Conservation (phyloP, 495 filamentous ascomycete species). For the Terfezia claveryi region DNA sequence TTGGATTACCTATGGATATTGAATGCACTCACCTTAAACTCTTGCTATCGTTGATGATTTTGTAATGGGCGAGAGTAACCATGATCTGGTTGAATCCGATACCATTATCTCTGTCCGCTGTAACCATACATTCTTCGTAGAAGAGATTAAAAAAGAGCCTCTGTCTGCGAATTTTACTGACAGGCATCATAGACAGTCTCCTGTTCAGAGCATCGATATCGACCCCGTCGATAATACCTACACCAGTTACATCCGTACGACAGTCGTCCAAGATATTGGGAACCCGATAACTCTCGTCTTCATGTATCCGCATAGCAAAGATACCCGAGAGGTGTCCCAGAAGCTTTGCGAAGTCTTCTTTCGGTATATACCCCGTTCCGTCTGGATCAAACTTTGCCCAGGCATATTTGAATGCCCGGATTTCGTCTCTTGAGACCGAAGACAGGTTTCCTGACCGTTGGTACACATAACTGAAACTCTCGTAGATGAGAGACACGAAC, state of each 20-base stretch:
- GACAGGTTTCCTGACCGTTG: constrained; percentile 76
- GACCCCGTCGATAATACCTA: constrained; percentile 43
- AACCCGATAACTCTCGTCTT: constrained; percentile 59
- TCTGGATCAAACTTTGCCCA: constrained; percentile 89
- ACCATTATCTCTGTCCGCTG: constrained; percentile 64
- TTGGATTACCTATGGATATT: background rate
- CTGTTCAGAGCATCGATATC: constrained; percentile 54
- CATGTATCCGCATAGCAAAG: constrained; percentile 95
- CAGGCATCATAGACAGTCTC: constrained; percentile 54
- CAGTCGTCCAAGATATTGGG: constrained; percentile 63
- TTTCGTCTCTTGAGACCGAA: constrained; percentile 70
- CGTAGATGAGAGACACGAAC: constrained; percentile 96
- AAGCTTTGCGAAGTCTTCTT: constrained; percentile 55
- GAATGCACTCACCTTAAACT: constrained; percentile 43
- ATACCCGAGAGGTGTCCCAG: constrained; percentile 37
- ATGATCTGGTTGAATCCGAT: constrained; percentile 86
- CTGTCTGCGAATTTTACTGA: constrained; percentile 45
- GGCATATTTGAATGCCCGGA: constrained; percentile 90
- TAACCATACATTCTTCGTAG: constrained; percentile 90
- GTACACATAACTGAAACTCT: constrained; percentile 99
- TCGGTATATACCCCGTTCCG: constrained; percentile 76
- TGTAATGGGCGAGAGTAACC: constrained; percentile 95
- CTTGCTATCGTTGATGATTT: constrained; percentile 95
- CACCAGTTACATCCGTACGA: constrained; percentile 31
- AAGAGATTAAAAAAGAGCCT: constrained; percentile 69